A percentile compares a stretch with the other conserved stretches of the same genome.
phyloP scores from a whole-genome alignment of 176 grass and related monocot species.

The Oryza punctata region DNA sequence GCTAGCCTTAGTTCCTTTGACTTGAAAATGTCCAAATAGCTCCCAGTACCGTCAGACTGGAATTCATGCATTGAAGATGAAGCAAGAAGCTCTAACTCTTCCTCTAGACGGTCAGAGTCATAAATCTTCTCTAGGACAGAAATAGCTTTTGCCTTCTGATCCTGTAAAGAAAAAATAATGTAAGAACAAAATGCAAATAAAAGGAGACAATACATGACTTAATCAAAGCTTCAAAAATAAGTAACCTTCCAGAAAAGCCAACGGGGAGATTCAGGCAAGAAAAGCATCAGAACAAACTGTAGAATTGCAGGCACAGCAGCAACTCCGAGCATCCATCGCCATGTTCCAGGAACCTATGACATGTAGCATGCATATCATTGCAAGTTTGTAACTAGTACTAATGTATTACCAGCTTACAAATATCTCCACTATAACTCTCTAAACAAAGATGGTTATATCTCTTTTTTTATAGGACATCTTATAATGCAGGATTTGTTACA shows the following conservation, averaged over 20 bases:
- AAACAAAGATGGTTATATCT: slow-evolving; percentile 14
- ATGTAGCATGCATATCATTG: slow-evolving; percentile 36
- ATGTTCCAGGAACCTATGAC: slow-evolving; percentile 86
- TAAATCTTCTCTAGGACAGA: slow-evolving; percentile 81
- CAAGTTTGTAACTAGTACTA: slow-evolving; percentile 1
- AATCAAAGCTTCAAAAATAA: background rate
- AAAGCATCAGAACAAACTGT: slow-evolving; percentile 90
- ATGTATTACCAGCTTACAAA: slow-evolving; percentile 5
- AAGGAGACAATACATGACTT: slow-evolving; percentile 6
- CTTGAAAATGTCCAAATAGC: slow-evolving; percentile 79
- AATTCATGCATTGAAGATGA: slow-evolving; percentile 72
- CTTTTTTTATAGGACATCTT: background rate
- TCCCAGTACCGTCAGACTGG: slow-evolving; percentile 48
- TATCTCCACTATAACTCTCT: slow-evolving; percentile 6
- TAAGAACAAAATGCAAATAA: background rate
- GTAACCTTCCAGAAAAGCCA: slow-evolving; percentile 96
- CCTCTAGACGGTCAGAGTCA: slow-evolving; percentile 64
- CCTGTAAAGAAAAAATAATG: slow-evolving; percentile 49
- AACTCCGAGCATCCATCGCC: slow-evolving; percentile 99
- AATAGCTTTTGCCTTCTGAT: slow-evolving; percentile 84
- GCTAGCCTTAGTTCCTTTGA: slow-evolving; percentile 86
- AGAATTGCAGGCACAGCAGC: slow-evolving; percentile 81
- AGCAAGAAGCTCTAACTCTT: slow-evolving; percentile 78
- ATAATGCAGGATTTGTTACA: slow-evolving; percentile 18
- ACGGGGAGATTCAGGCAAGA: slow-evolving; percentile 91